Conservation (phyloP, 78 protist genomes). For the Guillardia theta region DNA sequence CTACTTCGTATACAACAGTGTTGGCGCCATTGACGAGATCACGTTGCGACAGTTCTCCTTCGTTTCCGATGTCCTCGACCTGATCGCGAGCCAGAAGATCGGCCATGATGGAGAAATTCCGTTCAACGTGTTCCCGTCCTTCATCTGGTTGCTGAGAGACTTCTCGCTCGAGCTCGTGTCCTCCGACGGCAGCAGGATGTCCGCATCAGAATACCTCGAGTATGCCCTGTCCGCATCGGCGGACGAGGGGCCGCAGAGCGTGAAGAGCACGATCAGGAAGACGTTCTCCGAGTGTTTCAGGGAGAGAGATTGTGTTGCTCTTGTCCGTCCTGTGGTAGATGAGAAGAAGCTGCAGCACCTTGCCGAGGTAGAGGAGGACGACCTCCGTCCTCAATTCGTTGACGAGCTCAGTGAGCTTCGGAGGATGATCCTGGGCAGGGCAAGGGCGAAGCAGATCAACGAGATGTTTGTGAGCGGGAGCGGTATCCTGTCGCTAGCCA, state of each 20-base stretch:
- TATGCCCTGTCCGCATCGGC: background rate
- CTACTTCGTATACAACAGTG: conserved; percentile 39
- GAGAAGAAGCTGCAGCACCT: background rate
- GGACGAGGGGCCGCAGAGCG: background rate
- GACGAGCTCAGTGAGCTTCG: too few relatives aligned
- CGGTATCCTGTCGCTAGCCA: too few relatives aligned
- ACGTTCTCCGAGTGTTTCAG: background rate
- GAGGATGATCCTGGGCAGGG: too few relatives aligned
- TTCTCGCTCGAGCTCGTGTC: conserved; percentile 37
- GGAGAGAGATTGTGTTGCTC: background rate
- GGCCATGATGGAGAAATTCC: too few relatives aligned
- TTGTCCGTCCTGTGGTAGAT: background rate
- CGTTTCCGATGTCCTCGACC: background rate
- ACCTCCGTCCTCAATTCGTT: too few relatives aligned
- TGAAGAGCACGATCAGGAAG: background rate
- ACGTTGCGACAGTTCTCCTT: background rate
- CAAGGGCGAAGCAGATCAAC: too few relatives aligned
- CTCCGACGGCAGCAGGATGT: background rate
- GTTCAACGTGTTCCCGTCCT: conserved; percentile 44
- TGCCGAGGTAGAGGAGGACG: too few relatives aligned
- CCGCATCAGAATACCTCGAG: conserved; percentile 46
- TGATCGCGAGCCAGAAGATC: background rate
- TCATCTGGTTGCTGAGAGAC: conserved; percentile 61
- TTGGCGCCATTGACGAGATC: conserved; percentile 51
- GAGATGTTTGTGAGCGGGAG: too few relatives aligned